Percentiles rank a stretch among this genome's conserved stretches.
phyloP scores from a whole-genome alignment of 2,329 filamentous ascomycete genomes.

The Fusarium tanahbumbuense region DNA sequence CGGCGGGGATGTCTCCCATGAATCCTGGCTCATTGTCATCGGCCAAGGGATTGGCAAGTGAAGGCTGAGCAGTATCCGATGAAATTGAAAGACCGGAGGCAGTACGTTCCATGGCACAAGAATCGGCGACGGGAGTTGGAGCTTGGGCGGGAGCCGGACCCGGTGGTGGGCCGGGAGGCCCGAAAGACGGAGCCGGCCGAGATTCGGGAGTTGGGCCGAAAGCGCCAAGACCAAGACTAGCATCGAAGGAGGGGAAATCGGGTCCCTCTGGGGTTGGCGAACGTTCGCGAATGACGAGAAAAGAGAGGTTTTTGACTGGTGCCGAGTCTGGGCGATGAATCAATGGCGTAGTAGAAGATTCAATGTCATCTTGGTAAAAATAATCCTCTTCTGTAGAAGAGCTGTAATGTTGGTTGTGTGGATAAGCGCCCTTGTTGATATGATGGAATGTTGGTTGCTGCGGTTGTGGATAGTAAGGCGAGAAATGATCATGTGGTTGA shows the following conservation, averaged over 20 bases:
- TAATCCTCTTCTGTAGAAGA: conserved; percentile 23
- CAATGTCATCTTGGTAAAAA: conserved; percentile 26
- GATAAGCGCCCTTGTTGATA: conserved; percentile 16
- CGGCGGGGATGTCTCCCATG: conserved; percentile 61
- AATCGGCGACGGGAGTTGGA: conserved; percentile 22
- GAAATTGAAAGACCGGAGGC: conserved; percentile 62
- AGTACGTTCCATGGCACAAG: conserved; percentile 59
- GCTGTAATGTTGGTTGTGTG: conserved; percentile 9
- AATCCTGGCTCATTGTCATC: conserved; percentile 51
- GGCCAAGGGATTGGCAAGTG: conserved; percentile 37
- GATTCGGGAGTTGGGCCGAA: conserved; percentile 30
- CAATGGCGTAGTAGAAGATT: conserved; percentile 21
- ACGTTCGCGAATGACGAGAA: conserved; percentile 55
- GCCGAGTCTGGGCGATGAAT: conserved; percentile 43
- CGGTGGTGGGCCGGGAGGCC: conserved; percentile 23
- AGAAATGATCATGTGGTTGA: conserved; percentile 1
- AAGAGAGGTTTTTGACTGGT: conserved; percentile 50
- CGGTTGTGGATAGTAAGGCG: conserved; percentile 10
- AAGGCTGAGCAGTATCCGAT: conserved; percentile 53
- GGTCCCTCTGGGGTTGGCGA: conserved; percentile 41
- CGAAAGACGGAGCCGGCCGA: conserved; percentile 34
- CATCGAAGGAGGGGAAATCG: conserved; percentile 28
- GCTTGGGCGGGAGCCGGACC: conserved; percentile 10
- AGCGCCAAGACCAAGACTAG: conserved; percentile 31
- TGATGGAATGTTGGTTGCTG: conserved; percentile 13